Base-by-base conservation (phyloP, 768 basidiomycete species). In the Mycena amicta region DNA sequence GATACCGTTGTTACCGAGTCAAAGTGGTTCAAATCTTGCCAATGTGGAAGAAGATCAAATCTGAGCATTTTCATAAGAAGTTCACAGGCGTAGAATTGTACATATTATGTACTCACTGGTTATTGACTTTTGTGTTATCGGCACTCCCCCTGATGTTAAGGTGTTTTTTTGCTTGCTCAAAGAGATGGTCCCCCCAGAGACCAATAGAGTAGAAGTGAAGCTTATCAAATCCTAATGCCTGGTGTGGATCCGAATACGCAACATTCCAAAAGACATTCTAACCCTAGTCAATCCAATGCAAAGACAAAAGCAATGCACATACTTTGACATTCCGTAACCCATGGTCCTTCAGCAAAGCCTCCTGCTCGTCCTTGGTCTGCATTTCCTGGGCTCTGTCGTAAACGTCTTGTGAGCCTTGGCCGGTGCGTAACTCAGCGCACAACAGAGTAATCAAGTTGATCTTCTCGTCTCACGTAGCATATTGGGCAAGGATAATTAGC, bases 261-360 rank as follows among this genome's bases (percentile, higher is more conserved):
- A 81, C 28, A 0, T 26, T 39, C 77, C 76, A 80, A 59, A 81
- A 81, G 1, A 72, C 69, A 67, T 78, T 81, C 77, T 79, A 6
- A 43, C 11, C 6, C 41, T 22, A 22, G 11, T 43, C 20, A 43
- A 20, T 8, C 6, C 12, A 6, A 22, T 20, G 41, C 11, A 12
- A 11, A 12, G 20, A 12, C 6, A 6, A 20, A 5, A 22, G 6
- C 6, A 12, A 43, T 6, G 11, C 20, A 22, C 20, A 6, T 11
- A 43, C 41, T 20, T 43, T 22, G 41, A 43, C 41, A 20, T 11
- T 20, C 6, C 41, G 11, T 22, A 43, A 22, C 6, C 13, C 11
- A 22, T 43, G 41, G 6, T 43, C 20, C 20, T 43, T 43, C 20
- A 43, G 41, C 11, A 43, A 20, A 5, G 41, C 11, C 20, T 43